Conservation (phyloP, 208 protist species). For the Trypanosoma mega region DNA sequence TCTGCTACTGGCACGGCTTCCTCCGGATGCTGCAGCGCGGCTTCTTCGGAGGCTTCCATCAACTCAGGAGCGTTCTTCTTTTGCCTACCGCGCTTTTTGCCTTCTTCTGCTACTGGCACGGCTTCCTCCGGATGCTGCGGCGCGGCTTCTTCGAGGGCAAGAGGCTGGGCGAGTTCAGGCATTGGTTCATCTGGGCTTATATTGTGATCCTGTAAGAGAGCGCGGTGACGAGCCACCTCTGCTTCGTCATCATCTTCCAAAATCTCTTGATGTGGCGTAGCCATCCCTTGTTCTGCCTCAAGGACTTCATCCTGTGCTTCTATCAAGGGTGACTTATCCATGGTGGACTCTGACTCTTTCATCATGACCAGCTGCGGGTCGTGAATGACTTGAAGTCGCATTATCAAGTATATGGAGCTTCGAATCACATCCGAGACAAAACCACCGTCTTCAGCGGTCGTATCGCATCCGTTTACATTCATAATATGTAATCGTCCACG, state of each 20-base stretch:
- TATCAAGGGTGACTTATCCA: too few species aligned
- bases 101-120: not conserved
- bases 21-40: not conserved
- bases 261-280: slow-evolving; percentile 5
- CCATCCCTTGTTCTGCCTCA: not conserved
- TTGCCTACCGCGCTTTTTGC: not conserved
- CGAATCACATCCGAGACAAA: slow-evolving; percentile 25
- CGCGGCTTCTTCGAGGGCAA: not conserved
- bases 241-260: slow-evolving; percentile 31
- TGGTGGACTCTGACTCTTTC: too few species aligned
- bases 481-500: slow-evolving; percentile 35
- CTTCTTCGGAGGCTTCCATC: not conserved
- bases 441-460: not conserved
- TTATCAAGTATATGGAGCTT: slow-evolving; percentile 27
- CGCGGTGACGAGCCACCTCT: slow-evolving; percentile 23
- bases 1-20: not conserved
- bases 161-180: slow-evolving; percentile 5
- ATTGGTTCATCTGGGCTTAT: slow-evolving; percentile 18
- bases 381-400: slow-evolving; percentile 34
- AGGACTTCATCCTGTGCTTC: not conserved
- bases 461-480: slow-evolving; percentile 42
- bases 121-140: not conserved
- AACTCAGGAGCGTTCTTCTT: not conserved
- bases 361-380: slow-evolving; percentile 3
- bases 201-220: slow-evolving; percentile 15